Conservation (phyloP, 2,329 filamentous ascomycete species). For the Periconia sp. region DNA sequence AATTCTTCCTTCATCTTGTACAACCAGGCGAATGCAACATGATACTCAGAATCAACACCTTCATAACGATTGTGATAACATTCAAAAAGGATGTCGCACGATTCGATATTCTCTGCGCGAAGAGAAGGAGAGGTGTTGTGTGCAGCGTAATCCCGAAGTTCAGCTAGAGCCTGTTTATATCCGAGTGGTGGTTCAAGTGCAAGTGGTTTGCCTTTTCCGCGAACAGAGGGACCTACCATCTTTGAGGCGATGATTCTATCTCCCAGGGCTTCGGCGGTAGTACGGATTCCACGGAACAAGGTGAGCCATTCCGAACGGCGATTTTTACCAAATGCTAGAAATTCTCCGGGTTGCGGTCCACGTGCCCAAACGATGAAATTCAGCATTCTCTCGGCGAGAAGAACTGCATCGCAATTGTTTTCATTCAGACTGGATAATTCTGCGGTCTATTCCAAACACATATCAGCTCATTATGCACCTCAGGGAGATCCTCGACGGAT, state of each 20-base stretch:
- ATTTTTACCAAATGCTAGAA: constrained; percentile 28
- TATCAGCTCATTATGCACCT: background rate
- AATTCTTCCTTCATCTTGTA: constrained; percentile 27
- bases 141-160: constrained; percentile 16
- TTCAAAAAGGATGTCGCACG: constrained; percentile 19
- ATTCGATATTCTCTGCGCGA: constrained; percentile 7
- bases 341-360: constrained; percentile 30
- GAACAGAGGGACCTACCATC: constrained; percentile 9
- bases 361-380: constrained; percentile 27
- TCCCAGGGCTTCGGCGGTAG: constrained; percentile 17
- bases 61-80: constrained; percentile 25
- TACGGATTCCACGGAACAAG: constrained; percentile 32
- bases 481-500: background rate
- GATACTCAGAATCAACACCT: constrained; percentile 26
- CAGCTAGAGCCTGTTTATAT: constrained; percentile 21
- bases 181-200: constrained; percentile 10
- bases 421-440: constrained; percentile 20
- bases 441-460: constrained; percentile 7
- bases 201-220: constrained; percentile 13
- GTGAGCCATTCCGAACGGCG: constrained; percentile 32
- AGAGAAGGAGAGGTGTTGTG: constrained; percentile 3
- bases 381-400: constrained; percentile 26
- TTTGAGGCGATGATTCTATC: constrained; percentile 6
- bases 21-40: constrained; percentile 28
- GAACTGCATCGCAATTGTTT: constrained; percentile 25